Evolutionary conservation across 257 asterid genomes (phyloP), one percentile per base, ranked within the genome.

Genomic region (Ilex asprella): DNA sequence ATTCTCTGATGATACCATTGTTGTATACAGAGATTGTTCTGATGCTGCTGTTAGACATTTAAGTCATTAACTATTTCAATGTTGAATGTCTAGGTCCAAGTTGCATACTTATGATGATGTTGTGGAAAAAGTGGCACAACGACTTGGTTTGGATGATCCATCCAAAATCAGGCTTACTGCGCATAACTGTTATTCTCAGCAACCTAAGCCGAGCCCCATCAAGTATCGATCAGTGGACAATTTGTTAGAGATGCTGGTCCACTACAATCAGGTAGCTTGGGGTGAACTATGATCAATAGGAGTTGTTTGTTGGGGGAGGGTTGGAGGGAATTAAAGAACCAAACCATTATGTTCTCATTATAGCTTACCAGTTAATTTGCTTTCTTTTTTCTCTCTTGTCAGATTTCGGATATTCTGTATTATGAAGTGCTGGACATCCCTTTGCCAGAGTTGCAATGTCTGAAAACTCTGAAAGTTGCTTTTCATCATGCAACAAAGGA

Each of bases 361-460:
- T 35, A 35, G 41, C 41, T 35, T 35, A 49, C 6, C 5, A 11
- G 14, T 3, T 49, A 15, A n/a, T 56, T 52, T 58, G 14, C 43
- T 16, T 39, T 39, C 12, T 39, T 61, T 57, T 44, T 35, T 58
- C 15, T 63, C 66, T 71, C 67, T 66, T 39, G 55, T 57, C 64
- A 86, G 98, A 79, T 78, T 71, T 86, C 95, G 1, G 96, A 91
- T 81, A 88, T 86, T 75, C 73, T 91, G 70, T 91, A 88, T 76
- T 91, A 91, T 76, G 98, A 91, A 78, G 95, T 86, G 68, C 73
- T 91, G 72, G 98, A 91, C 66, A 91, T 91, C 54, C 97, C 97
- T 76, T 69, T 91, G 61, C 97, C 97, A 15, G 96, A 91, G 75
- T 73, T 91, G 80, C 97, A 91, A 78, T 76, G 95, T 62, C 81